phyloP scores from a whole-genome alignment of 345 rosid species.

The Leavenworthia alabamica region DNA sequence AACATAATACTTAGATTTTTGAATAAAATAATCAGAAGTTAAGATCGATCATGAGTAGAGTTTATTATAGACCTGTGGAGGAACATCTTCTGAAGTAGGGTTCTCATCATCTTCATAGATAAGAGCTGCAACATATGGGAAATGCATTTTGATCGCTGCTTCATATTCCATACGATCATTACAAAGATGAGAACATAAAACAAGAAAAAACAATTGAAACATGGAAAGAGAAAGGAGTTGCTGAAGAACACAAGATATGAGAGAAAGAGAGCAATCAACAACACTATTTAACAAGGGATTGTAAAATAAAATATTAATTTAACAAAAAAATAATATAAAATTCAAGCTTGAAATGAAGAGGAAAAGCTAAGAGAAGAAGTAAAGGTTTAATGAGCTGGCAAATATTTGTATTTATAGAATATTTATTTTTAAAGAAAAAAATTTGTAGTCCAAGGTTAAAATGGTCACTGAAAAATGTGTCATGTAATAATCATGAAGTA shows the following conservation, averaged over 20 bases:
- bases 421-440: not conserved
- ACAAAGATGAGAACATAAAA: too few relatives aligned
- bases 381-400: conserved; percentile 31
- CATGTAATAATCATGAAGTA: conserved; percentile 32
- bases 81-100: not conserved
- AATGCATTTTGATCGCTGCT: conserved; percentile 33
- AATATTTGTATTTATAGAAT: not conserved
- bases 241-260: not conserved
- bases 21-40: not conserved
- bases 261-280: not conserved
- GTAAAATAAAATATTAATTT: not conserved
- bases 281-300: not conserved
- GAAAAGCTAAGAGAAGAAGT: too few relatives aligned
- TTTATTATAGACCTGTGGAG: conserved; percentile 3
- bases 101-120: conserved; percentile 25
- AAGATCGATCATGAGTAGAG: not conserved
- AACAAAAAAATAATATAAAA: not conserved
- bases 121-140: conserved; percentile 32
- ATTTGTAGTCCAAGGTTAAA: not conserved
- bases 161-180: conserved; percentile 43
- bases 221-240: too few relatives aligned
- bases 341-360: too few relatives aligned
- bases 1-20: not conserved
- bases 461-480: not conserved
- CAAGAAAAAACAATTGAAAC: not conserved